Conservation (phyloP, 495 filamentous ascomycete species). For the Lindgomyces ingoldianus region DNA sequence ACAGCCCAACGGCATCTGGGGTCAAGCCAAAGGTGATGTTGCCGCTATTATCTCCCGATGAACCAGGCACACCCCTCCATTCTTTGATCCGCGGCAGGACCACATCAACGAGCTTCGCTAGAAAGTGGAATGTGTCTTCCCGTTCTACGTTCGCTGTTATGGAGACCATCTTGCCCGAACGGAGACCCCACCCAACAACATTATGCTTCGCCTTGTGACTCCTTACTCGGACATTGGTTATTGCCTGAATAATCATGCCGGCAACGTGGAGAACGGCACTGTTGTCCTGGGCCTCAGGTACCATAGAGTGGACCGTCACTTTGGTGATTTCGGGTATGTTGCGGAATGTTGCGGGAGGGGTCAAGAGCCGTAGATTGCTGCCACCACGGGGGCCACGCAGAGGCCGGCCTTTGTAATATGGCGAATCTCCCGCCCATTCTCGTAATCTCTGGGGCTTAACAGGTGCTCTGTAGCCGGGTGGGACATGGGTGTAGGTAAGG, state of each 20-base stretch:
- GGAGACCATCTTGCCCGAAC: conserved; percentile 57
- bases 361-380: conserved; percentile 65
- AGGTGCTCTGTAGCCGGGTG: conserved; percentile 69
- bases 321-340: conserved; percentile 81
- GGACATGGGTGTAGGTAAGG: conserved; percentile 77
- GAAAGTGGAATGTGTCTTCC: conserved; percentile 82
- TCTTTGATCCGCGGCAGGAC: conserved; percentile 95
- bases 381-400: conserved; percentile 80
- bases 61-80: conserved; percentile 78
- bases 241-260: conserved; percentile 77
- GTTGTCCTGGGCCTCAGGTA: conserved; percentile 62
- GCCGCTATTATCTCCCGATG: conserved; percentile 77
- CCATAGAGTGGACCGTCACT: conserved; percentile 77
- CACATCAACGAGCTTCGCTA: conserved; percentile 80
- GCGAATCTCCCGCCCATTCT: conserved; percentile 83
- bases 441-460: conserved; percentile 71
- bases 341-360: conserved; percentile 75
- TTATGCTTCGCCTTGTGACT: conserved; percentile 67
- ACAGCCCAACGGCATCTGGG: conserved; percentile 70
- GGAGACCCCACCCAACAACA: conserved; percentile 65
- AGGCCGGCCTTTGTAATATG: conserved; percentile 88
- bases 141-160: conserved; percentile 72
- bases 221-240: conserved; percentile 73
- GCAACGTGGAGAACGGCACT: conserved; percentile 73
- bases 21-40: conserved; percentile 81